These are phyloP conservation scores for Ambrosia artemisiifolia DNA, from an alignment of 129 eudicot genomes.

Conservation along the genomic window DNA sequence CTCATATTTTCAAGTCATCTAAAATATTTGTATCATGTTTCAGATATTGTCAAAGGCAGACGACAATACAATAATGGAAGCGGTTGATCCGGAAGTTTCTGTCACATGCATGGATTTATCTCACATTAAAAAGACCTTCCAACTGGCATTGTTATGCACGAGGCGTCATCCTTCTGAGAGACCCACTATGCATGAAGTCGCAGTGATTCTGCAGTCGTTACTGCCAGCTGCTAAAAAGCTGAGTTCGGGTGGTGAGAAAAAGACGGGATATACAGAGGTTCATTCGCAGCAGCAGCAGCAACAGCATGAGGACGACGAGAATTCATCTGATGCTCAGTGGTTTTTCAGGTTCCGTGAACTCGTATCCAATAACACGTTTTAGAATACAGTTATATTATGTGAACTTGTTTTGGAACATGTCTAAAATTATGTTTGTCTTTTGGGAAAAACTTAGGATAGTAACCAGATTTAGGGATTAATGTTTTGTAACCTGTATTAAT, in stretches of 20 bases:
- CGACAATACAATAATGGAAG: constrained; percentile 75
- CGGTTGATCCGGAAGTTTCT: constrained; percentile 76
- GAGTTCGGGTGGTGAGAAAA: constrained; percentile 25
- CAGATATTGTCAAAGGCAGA: constrained; percentile 76
- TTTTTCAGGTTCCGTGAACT: constrained; percentile 64
- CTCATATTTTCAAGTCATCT: background rate
- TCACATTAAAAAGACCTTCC: constrained; percentile 61
- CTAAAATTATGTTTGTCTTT: background rate
- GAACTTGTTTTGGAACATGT: constrained; percentile 5
- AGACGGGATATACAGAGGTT: constrained; percentile 42
- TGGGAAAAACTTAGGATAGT: constrained; percentile 1
- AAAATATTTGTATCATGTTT: background rate
- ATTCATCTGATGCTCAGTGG: constrained; percentile 81
- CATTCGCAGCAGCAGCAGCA: constrained; percentile 22
- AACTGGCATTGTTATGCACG: constrained; percentile 80
- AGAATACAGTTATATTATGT: background rate
- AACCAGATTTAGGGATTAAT: background rate
- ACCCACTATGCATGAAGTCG: constrained; percentile 88
- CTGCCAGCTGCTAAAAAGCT: constrained; percentile 39
- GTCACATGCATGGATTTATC: constrained; percentile 64
- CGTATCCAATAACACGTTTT: constrained; percentile 52
- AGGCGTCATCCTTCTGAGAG: constrained; percentile 63
- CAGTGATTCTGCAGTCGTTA: constrained; percentile 56
- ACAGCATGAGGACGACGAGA: constrained; percentile 25
- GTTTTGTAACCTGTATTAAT: background rate